phyloP scores from a whole-genome alignment of 768 basidiomycete genomes.

The Suillus alpinus region DNA sequence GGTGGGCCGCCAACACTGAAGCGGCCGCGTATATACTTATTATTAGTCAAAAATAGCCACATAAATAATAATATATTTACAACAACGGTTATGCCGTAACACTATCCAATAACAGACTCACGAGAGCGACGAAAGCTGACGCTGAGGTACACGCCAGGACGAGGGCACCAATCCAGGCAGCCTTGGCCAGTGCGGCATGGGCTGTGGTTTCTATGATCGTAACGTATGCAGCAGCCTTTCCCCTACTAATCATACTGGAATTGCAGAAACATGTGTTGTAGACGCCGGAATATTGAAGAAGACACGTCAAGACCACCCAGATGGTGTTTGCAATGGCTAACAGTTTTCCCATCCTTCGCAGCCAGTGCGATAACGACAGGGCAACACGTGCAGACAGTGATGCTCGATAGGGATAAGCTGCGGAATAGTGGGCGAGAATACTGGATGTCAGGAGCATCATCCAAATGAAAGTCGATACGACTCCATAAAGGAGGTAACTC shows the following conservation, averaged over 20 bases:
- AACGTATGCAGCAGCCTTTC: constrained; percentile 1
- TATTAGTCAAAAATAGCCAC: too few species aligned
- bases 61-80: too few species aligned
- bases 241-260: constrained; percentile 6
- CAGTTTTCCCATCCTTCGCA: constrained; percentile 17
- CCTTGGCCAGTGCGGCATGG: neutral
- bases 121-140: neutral
- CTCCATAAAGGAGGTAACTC: constrained; percentile 21
- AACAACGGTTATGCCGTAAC: too few species aligned
- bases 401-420: neutral
- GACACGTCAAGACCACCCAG: constrained; percentile 16
- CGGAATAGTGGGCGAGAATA: constrained; percentile 2
- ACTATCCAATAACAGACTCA: neutral
- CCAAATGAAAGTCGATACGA: constrained; percentile 19
- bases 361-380: neutral
- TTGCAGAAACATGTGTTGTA: constrained; percentile 24
- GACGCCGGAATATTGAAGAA: constrained; percentile 20
- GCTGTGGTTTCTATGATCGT: neutral
- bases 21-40: too few species aligned
- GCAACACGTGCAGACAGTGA: neutral
- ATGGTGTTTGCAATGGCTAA: constrained; percentile 18
- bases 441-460: constrained; percentile 14
- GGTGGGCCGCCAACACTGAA: too few species aligned
- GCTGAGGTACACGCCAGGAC: neutral
- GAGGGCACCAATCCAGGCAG: neutral